Percentiles rank a stretch among this genome's conserved stretches.
These are phyloP conservation scores for Litchi chinensis DNA, from an alignment of 345 rosid genomes.

Conservation along the genomic window DNA sequence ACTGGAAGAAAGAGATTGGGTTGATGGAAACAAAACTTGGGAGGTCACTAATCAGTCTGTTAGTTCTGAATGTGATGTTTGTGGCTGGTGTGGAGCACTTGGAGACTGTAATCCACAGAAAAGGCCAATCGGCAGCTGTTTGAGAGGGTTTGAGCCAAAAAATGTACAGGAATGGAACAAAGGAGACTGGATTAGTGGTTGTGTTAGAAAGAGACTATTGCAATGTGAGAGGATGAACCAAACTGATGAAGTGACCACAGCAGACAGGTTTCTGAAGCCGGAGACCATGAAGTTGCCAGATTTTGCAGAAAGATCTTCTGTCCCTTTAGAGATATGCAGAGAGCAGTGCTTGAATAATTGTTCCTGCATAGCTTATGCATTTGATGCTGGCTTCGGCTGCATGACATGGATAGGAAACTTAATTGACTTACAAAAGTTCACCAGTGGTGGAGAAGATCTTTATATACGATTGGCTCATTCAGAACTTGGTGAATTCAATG, in stretches of 20 bases:
- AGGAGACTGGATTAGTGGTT: slow-evolving; percentile 56
- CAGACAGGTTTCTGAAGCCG: slow-evolving; percentile 47
- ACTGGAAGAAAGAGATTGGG: slow-evolving; percentile 23
- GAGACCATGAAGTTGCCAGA: slow-evolving; percentile 48
- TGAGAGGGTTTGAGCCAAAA: slow-evolving; percentile 53
- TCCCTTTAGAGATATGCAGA: slow-evolving; percentile 32
- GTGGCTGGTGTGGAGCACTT: slow-evolving; percentile 52
- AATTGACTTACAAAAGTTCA: slow-evolving; percentile 39
- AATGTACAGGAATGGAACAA: slow-evolving; percentile 43
- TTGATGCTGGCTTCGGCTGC: slow-evolving; percentile 40
- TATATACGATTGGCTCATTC: slow-evolving; percentile 43
- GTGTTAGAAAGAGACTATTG: slow-evolving; percentile 39
- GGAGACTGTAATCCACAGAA: slow-evolving; percentile 39
- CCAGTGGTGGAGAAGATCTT: slow-evolving; percentile 44
- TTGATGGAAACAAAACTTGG: slow-evolving; percentile 23
- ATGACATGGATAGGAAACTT: slow-evolving; percentile 44
- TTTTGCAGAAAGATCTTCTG: slow-evolving; percentile 23
- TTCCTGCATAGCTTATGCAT: slow-evolving; percentile 57
- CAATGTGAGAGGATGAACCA: slow-evolving; percentile 30
- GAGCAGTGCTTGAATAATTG: slow-evolving; percentile 43
- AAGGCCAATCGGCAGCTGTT: slow-evolving; percentile 49
- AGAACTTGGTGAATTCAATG: slow-evolving; percentile 20
- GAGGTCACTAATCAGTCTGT: background rate
- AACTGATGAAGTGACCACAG: slow-evolving; percentile 26
- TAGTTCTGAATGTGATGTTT: slow-evolving; percentile 40